These are phyloP conservation scores for Colletotrichum cereale DNA, from an alignment of 2,329 filamentous ascomycete genomes.

Conservation along the genomic window DNA sequence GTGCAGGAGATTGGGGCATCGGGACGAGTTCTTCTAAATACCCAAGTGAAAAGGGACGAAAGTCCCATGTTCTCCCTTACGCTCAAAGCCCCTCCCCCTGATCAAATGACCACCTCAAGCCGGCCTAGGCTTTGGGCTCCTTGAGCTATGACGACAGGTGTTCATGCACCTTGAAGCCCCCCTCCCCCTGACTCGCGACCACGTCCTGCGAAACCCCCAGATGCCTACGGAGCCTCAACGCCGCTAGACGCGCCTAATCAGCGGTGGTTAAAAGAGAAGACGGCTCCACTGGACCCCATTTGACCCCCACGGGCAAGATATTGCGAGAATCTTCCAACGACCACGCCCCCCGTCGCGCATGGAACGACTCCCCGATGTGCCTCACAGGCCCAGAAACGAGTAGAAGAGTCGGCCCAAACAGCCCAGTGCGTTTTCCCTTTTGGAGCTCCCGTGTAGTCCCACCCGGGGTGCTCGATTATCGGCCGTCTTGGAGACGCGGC, in stretches of 20 bases:
- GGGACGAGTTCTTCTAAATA: conserved; percentile 1
- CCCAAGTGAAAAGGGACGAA: conserved; percentile 17
- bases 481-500: not conserved
- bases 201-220: not conserved
- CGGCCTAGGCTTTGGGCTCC: not conserved
- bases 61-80: not conserved
- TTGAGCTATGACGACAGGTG: conserved; percentile 30
- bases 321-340: conserved; percentile 37
- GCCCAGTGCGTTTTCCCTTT: not conserved
- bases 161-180: conserved; percentile 28
- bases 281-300: conserved; percentile 4
- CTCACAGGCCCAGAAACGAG: not conserved
- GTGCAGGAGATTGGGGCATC: conserved; percentile 21
- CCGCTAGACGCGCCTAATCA: not conserved
- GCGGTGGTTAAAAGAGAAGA: not conserved
- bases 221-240: not conserved
- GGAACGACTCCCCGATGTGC: conserved; percentile 1
- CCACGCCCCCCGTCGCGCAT: conserved; percentile 14
- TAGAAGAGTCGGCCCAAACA: not conserved
- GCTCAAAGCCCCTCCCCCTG: not conserved
- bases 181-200: conserved; percentile 32
- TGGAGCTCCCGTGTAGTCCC: conserved; percentile 16
- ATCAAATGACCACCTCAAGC: conserved; percentile 20
- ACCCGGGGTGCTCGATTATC: conserved; percentile 15
- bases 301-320: conserved; percentile 20